Percentiles rank a stretch among this genome's conserved stretches.
These are phyloP conservation scores for Cladochytrium tenue DNA, from an alignment of 371 early-diverging fungal genomes.

Conservation along the genomic window DNA sequence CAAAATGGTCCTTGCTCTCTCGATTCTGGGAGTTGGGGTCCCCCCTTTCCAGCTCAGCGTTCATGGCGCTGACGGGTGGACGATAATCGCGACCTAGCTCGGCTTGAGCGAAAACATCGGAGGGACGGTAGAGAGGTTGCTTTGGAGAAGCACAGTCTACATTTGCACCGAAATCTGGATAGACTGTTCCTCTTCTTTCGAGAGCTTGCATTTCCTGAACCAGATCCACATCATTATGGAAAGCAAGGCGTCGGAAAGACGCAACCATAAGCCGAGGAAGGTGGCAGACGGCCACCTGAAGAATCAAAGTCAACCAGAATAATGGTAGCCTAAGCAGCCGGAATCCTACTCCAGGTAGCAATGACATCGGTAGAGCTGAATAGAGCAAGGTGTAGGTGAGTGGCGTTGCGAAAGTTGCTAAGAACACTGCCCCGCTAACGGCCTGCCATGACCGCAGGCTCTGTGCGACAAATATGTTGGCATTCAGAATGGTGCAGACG, in stretches of 20 bases:
- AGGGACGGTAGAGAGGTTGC: too few species aligned
- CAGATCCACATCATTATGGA: conserved; percentile 63
- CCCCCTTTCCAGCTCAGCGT: too few species aligned
- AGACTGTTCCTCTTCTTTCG: too few species aligned
- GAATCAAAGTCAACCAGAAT: conserved; percentile 73
- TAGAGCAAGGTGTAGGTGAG: conserved; percentile 60
- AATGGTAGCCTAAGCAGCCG: conserved; percentile 53
- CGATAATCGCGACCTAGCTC: too few species aligned
- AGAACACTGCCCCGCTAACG: conserved; percentile 37
- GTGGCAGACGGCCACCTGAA: conserved; percentile 48
- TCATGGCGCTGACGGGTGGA: too few species aligned
- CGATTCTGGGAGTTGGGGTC: too few species aligned
- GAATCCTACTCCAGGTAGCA: conserved; percentile 51
- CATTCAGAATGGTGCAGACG: conserved; percentile 67
- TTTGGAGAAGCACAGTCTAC: too few species aligned
- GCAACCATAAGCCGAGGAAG: conserved; percentile 49
- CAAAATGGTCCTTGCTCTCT: too few species aligned
- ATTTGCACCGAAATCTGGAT: too few species aligned
- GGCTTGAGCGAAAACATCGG: too few species aligned
- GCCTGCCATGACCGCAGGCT: conserved; percentile 75
- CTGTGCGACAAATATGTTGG: conserved; percentile 75
- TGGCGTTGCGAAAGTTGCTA: conserved; percentile 13
- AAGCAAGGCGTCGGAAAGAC: conserved; percentile 43
- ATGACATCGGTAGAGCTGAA: conserved; percentile 47
- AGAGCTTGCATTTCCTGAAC: conserved; percentile 45